A percentile compares a stretch with the other conserved stretches of the same genome.
phyloP scores from a whole-genome alignment of 2,329 filamentous ascomycete species.

The Pezicula radicicola region DNA sequence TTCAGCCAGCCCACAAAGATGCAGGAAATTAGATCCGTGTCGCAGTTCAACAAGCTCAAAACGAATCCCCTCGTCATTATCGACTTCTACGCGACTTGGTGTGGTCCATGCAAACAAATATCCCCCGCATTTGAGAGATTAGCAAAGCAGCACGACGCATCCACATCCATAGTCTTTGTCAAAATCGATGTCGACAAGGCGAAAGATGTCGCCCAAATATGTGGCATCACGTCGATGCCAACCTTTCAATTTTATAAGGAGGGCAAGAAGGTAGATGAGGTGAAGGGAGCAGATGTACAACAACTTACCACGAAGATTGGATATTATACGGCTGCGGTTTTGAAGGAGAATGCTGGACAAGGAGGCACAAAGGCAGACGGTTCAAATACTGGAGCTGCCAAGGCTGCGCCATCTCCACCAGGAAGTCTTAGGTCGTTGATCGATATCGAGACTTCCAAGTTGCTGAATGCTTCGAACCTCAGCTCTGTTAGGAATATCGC shows the following conservation, averaged over 20 bases:
- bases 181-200: slow-evolving; percentile 89
- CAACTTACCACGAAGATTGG: slow-evolving; percentile 53
- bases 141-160: slow-evolving; percentile 70
- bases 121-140: slow-evolving; percentile 84
- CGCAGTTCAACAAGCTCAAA: slow-evolving; percentile 26
- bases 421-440: slow-evolving; percentile 22
- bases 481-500: slow-evolving; percentile 22
- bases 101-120: slow-evolving; percentile 87
- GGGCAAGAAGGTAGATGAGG: slow-evolving; percentile 67
- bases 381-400: slow-evolving; percentile 1
- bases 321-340: slow-evolving; percentile 18
- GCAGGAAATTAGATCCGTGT: slow-evolving; percentile 26
- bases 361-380: slow-evolving; percentile 1
- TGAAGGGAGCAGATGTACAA: slow-evolving; percentile 77
- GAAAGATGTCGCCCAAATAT: slow-evolving; percentile 68
- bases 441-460: slow-evolving; percentile 14
- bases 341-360: slow-evolving; percentile 10
- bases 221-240: slow-evolving; percentile 82
- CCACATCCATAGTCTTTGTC: slow-evolving; percentile 78
- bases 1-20: slow-evolving; percentile 6
- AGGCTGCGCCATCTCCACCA: slow-evolving; percentile 1
- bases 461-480: slow-evolving; percentile 21
- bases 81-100: slow-evolving; percentile 83
- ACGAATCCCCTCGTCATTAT: slow-evolving; percentile 20
- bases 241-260: slow-evolving; percentile 90